Base-by-base conservation (phyloP, 2,329 filamentous ascomycete genomes). In the Penicillium vulpinum region DNA sequence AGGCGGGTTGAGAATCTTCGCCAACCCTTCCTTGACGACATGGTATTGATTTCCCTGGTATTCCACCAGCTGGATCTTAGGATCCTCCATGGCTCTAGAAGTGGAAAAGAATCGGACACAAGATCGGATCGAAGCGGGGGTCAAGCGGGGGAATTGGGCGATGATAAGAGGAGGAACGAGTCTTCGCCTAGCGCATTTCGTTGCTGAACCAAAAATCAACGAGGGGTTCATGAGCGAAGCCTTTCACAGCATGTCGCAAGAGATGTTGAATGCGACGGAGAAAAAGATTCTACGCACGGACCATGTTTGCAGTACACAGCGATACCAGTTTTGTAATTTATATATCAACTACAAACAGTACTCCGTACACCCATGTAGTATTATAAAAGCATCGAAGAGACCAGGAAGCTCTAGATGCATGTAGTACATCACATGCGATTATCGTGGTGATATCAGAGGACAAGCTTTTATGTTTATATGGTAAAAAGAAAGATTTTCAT, bases 11-110 rank as follows among this genome's bases (percentile, higher is more conserved):
- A 90, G 78, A 57, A 90, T 88, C 62, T 86, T 80, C 36, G 87
- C 88, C n/a, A 82, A 74, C 6, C 88, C 88, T 74, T 90, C 88
- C 57, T 83, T 84, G 55, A 89, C 80, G 0, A 85, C 84, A 26
- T 80, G 83, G 67, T 85, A 88, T 55, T 80, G 73, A 52, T 79
- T 81, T 13, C 77, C 83, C 39, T 79, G 70, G 66, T 85, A 80
- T 45, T 68, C 66, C 43, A 78, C 68, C 51, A 71, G 61, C 43
- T 67, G 62, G 57, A 51, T 51, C 36, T 58, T 60, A 31, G 64
- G 65, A 22, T 29, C 46, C 40, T 66, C 65, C 66, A 70, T 70
- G 44, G 38, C 35, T 49, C 21, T 54, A 22, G 52, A 21, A 15
- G 28, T 29, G 15, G 57, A 60, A 50, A 58, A 31, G 31, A 24